These are phyloP conservation scores for Calycina marina DNA, from an alignment of 2,329 filamentous ascomycete species.

Conservation along the genomic window DNA sequence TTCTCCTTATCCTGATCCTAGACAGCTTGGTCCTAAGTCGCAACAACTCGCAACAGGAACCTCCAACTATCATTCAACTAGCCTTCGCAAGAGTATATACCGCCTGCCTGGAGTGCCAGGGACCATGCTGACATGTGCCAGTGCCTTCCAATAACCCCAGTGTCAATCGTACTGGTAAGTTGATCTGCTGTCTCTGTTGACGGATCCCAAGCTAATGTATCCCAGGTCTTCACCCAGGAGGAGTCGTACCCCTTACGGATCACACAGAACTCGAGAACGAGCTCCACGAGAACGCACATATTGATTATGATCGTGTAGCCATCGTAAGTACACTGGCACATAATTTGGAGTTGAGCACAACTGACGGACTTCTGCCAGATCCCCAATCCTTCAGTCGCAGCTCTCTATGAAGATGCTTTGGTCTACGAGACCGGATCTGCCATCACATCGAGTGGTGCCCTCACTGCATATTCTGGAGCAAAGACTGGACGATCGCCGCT, in stretches of 20 bases:
- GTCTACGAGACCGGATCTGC: constrained; percentile 96
- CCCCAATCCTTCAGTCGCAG: constrained; percentile 76
- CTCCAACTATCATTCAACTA: constrained; percentile 17
- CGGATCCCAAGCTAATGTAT: constrained; percentile 1
- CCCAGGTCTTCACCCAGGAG: constrained; percentile 17
- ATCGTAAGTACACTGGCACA: constrained; percentile 52
- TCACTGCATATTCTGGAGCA: constrained; percentile 94
- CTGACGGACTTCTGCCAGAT: constrained; percentile 35
- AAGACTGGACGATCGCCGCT: constrained; percentile 95
- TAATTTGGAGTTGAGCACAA: constrained; percentile 2
- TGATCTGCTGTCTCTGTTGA: not conserved
- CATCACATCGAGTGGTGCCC: constrained; percentile 86
- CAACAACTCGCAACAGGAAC: constrained; percentile 14
- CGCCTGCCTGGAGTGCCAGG: not conserved
- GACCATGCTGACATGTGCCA: not conserved
- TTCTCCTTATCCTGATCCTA: constrained; percentile 20
- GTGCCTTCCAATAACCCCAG: constrained; percentile 4
- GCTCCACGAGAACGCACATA: constrained; percentile 93
- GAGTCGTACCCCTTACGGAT: constrained; percentile 37
- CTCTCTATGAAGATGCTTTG: constrained; percentile 96
- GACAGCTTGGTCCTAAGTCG: constrained; percentile 16
- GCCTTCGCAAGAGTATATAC: constrained; percentile 14
- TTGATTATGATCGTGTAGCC: constrained; percentile 95
- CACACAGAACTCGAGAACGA: constrained; percentile 98
- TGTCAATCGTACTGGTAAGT: constrained; percentile 39